Conservation (phyloP, 805 yeast genomes). For the Teunomyces tritomae region DNA sequence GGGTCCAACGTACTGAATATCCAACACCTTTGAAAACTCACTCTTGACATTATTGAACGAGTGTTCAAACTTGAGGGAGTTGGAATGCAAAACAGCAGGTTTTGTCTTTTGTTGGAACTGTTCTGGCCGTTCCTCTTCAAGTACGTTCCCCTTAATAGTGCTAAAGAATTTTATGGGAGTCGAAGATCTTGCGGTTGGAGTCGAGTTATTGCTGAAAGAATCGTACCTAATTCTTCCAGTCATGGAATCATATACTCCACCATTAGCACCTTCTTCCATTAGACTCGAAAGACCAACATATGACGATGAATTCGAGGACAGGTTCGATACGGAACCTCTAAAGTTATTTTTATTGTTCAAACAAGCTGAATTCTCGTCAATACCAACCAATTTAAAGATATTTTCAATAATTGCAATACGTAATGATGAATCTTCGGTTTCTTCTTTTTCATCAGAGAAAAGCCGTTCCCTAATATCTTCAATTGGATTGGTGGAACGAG, state of each 20-base stretch:
- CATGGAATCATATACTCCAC: slow-evolving; percentile 17
- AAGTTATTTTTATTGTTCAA: not conserved
- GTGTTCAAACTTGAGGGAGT: slow-evolving; percentile 12
- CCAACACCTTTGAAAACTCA: slow-evolving; percentile 59
- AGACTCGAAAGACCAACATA: slow-evolving; percentile 26
- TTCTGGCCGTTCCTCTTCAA: slow-evolving; percentile 3
- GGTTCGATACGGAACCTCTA: slow-evolving; percentile 1
- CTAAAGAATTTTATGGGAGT: slow-evolving; percentile 28
- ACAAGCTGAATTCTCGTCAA: slow-evolving; percentile 28
- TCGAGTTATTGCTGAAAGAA: slow-evolving; percentile 8
- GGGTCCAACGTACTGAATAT: slow-evolving; percentile 50
- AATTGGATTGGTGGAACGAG: not conserved
- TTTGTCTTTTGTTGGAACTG: not conserved
- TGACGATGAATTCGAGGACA: slow-evolving; percentile 28
- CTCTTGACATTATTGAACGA: slow-evolving; percentile 52
- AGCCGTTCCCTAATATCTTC: slow-evolving; percentile 26
- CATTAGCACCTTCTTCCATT: slow-evolving; percentile 11
- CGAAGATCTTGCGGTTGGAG: slow-evolving; percentile 11
- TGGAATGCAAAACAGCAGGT: not conserved
- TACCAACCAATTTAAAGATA: slow-evolving; percentile 66
- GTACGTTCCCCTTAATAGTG: slow-evolving; percentile 23
- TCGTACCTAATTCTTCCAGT: slow-evolving; percentile 14
- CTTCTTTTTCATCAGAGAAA: slow-evolving; percentile 59
- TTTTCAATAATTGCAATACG: slow-evolving; percentile 68
- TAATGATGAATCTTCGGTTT: slow-evolving; percentile 65